Evolutionary conservation across 2,329 filamentous ascomycete genomes (phyloP), one percentile per base, ranked within the genome.

Genomic region (Aspergillus persii): DNA sequence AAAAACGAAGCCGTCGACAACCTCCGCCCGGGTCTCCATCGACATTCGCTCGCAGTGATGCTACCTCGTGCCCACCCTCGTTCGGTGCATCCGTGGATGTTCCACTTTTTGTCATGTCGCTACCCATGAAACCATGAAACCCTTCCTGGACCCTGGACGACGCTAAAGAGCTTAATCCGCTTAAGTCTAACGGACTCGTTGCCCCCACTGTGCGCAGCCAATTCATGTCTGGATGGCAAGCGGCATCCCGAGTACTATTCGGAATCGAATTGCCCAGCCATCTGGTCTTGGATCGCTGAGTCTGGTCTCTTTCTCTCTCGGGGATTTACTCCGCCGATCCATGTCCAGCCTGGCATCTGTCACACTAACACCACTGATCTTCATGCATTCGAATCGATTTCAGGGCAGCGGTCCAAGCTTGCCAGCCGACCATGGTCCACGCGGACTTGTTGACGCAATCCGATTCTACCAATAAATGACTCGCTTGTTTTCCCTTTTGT

Each of bases 381-480:
- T 46, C 52, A 29, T 39, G 6, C 39, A 53, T 41, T 47, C 8
- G 26, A 47, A 49, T 18, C 12, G 11, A 47, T 29, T 56, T 47
- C 41, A 46, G 27, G 30, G 41, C 49, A 41, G 36, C 54, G 56
- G 53, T 27, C 56, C 44, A 44, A 52, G 46, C 27, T 59, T 49
- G 44, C 50, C 41, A 23, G 36, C 41, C 30, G 27, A 48, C 62
- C 57, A 52, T 59, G 59, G 61, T 57, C 57, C 54, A 62, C 54
- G 54, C 44, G 51, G n/a, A 50, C 48, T 61, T 53, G 61, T 63
- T 65, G 64, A 66, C 64, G 64, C 63, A 63, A 66, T 61, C 59
- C 49, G 51, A 9, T 41, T 41, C 54, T 33, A 33, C 29, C 41
- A 26, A 31, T 29, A 50, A 46, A 39, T 50, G 27, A 50, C 26